phyloP scores from a whole-genome alignment of 2,329 filamentous ascomycete genomes.

The Pestalotiopsis sp. region DNA sequence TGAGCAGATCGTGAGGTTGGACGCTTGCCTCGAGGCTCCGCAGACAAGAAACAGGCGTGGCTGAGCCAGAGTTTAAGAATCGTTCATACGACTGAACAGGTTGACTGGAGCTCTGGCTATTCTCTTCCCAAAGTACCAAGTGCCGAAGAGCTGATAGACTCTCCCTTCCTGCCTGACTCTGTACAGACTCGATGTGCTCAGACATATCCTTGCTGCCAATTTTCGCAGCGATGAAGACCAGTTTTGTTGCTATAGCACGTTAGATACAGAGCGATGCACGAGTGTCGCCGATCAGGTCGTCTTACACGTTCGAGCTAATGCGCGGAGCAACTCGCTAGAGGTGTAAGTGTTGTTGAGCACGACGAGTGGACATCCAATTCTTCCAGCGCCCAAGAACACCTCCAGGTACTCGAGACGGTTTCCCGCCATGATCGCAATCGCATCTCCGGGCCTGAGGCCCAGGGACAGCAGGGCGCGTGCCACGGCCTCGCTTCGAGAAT shows the following conservation, averaged over 20 bases:
- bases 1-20: neutral
- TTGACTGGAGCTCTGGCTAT: neutral
- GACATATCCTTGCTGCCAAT: neutral
- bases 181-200: neutral
- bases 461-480: neutral
- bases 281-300: neutral
- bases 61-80: neutral
- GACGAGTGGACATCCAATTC: constrained; percentile 33
- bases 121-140: neutral
- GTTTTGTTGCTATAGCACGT: neutral
- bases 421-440: constrained; percentile 28
- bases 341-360: constrained; percentile 36
- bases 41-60: neutral
- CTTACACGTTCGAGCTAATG: neutral
- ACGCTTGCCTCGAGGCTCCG: neutral
- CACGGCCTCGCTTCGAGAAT: neutral
- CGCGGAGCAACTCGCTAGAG: constrained; percentile 10
- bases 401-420: constrained; percentile 32
- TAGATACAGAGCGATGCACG: neutral
- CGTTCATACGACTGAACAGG: neutral
- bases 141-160: neutral
- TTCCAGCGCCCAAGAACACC: constrained; percentile 34
- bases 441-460: constrained; percentile 5
- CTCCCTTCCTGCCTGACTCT: neutral
- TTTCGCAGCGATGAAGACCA: neutral